Conservation (phyloP, 1,139 yeast species). For the Neolecta irregularis region DNA sequence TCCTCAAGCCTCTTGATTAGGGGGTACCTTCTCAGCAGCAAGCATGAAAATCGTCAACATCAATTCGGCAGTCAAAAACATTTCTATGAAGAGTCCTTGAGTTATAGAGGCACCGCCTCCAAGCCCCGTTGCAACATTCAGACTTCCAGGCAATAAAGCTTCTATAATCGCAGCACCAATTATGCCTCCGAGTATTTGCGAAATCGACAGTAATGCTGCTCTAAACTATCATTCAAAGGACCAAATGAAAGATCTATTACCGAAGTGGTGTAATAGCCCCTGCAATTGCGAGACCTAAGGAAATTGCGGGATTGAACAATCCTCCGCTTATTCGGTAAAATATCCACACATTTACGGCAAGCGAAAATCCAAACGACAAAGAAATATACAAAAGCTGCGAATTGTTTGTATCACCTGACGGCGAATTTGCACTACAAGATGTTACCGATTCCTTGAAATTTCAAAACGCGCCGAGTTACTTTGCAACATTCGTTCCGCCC, state of each 20-base stretch:
- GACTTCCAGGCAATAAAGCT: conserved; percentile 74
- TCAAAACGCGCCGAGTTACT: too few relatives aligned
- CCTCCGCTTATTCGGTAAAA: conserved; percentile 79
- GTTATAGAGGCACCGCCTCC: conserved; percentile 56
- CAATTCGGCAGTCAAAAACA: conserved; percentile 60
- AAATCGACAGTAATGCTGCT: conserved; percentile 45
- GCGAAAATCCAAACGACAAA: conserved; percentile 77
- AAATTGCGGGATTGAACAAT: conserved; percentile 80
- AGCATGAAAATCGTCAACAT: conserved; percentile 65
- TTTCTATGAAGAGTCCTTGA: conserved; percentile 70
- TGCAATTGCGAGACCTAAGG: conserved; percentile 52
- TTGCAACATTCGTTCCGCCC: conserved; percentile 73
- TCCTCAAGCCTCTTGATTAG: too few relatives aligned
- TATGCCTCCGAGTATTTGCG: conserved; percentile 76
- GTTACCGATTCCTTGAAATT: too few relatives aligned
- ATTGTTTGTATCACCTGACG: too few relatives aligned
- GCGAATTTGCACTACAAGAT: too few relatives aligned
- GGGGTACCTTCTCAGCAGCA: conserved; percentile 73
- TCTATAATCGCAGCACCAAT: conserved; percentile 85
- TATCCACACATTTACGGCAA: conserved; percentile 61
- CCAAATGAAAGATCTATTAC: too few relatives aligned
- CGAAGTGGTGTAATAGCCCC: conserved; percentile 62
- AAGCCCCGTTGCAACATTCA: conserved; percentile 54
- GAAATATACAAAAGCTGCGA: conserved; percentile 62
- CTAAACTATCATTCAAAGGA: too few relatives aligned